Evolutionary conservation across 2,329 filamentous ascomycete genomes (phyloP), one percentile per base, ranked within the genome.

Genomic region (Aspergillus versicolor): DNA sequence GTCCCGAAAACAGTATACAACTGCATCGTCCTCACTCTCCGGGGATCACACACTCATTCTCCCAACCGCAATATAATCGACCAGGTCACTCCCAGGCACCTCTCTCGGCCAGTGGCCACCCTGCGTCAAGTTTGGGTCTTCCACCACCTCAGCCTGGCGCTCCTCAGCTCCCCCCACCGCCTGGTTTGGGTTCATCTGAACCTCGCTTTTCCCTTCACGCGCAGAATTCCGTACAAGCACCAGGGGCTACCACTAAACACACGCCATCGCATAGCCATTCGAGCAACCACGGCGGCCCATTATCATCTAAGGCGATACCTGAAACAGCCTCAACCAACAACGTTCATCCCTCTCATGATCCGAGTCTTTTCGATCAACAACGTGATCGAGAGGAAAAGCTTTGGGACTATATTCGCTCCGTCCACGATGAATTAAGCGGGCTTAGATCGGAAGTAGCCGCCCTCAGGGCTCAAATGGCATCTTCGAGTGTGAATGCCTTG

Each of bases 1-100:
- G 65, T 11, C 56, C 69, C 5, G 75, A 77, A n/a, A 61, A 63
- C 53, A 58, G 62, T 54, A 58, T 73, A 52, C 71, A 73, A 48
- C 65, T 73, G 38, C 77, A 78, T 61, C 74, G 76, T 21, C 62
- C 70, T 24, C 73, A 76, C 57, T 80, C 78, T 7, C 77, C 78
- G 6, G 71, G 73, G 47, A 66, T 77, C 56, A 69, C 71, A 17
- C 73, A 75, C 51, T 71, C 77, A 30, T 76, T 77, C 57, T 75
- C 74, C 48, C 76, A 76, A 52, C 64, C 69, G 24, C 61, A 67
- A 44, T 73, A 67, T 41, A 60, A 59, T 24, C 65, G 72, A 47
- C 53, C 67, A 17, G 65, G 63, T 17, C 59, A 64, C 13, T 58
- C 63, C 32, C 61, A 59, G 34, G 15, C 64, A 21, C 61, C 69